Percentiles rank a stretch among this genome's conserved stretches.
phyloP scores from a whole-genome alignment of 306 rosid species.

The Dryas octopetala region DNA sequence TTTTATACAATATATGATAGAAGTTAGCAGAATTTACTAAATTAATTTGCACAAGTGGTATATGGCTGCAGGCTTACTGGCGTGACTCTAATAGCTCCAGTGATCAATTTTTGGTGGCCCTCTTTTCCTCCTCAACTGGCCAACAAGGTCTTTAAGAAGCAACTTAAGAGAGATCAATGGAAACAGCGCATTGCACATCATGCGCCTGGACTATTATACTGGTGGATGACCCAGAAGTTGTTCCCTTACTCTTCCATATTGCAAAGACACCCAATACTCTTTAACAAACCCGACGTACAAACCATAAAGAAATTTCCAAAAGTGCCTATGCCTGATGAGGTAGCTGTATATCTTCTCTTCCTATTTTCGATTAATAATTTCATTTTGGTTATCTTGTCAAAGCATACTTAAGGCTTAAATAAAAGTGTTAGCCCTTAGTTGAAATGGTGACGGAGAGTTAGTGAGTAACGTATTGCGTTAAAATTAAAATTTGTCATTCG shows the following conservation, averaged over 20 bases:
- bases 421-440: too few species aligned
- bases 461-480: too few species aligned
- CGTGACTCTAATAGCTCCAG: conserved; percentile 30
- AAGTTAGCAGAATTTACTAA: too few species aligned
- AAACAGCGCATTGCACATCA: conserved; percentile 35
- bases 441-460: too few species aligned
- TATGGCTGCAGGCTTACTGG: conserved; percentile 32
- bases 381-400: too few species aligned
- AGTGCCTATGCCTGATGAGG: conserved; percentile 29
- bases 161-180: conserved; percentile 32
- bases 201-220: conserved; percentile 29
- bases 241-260: conserved; percentile 32
- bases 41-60: too few species aligned
- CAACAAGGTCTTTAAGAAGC: conserved; percentile 13
- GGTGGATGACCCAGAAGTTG: conserved; percentile 45
- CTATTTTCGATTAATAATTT: too few species aligned
- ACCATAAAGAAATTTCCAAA: conserved; percentile 29
- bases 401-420: too few species aligned
- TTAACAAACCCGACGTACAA: conserved; percentile 30
- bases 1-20: too few species aligned
- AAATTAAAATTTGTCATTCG: too few species aligned
- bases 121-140: conserved; percentile 27
- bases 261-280: conserved; percentile 32
- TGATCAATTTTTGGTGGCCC: conserved; percentile 44
- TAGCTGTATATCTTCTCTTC: neutral